These are phyloP conservation scores for Diaporthe humulicola DNA, from an alignment of 2,329 filamentous ascomycete genomes.

Conservation along the genomic window DNA sequence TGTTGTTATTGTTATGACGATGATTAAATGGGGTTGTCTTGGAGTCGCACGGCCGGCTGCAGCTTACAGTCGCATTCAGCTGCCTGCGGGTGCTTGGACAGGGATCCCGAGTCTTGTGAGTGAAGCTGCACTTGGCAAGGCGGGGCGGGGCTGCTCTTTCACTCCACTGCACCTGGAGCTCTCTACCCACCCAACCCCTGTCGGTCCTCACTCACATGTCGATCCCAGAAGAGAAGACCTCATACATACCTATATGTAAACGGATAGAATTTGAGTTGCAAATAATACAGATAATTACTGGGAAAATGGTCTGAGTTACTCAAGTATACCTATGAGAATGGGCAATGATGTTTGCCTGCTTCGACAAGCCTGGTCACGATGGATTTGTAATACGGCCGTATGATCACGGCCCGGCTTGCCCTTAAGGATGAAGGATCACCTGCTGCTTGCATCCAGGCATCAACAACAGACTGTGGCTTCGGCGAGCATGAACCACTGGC, in stretches of 20 bases:
- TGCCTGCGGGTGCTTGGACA: background rate
- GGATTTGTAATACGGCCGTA: background rate
- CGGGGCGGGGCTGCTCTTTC: background rate
- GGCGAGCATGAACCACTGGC: background rate
- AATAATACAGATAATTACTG: too few relatives aligned
- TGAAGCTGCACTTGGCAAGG: constrained; percentile 2
- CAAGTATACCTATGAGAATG: too few relatives aligned
- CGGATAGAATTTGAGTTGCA: background rate
- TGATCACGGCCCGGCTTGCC: background rate
- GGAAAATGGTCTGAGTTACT: background rate
- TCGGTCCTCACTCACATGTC: too few relatives aligned
- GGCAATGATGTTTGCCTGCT: too few relatives aligned
- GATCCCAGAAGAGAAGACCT: background rate
- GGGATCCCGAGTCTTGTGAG: constrained; percentile 22
- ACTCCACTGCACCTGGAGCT: background rate
- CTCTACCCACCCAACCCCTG: background rate
- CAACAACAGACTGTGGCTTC: background rate
- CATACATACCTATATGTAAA: too few relatives aligned
- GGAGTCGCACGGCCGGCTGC: constrained; percentile 30
- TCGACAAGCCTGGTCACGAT: too few relatives aligned
- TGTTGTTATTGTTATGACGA: constrained; percentile 26
- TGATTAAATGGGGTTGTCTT: constrained; percentile 24
- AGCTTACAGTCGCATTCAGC: constrained; percentile 29
- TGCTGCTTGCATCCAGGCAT: background rate
- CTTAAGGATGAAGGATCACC: constrained; percentile 8